Evolutionary conservation across 139 green algal species (phyloP).

Genomic region (Coelastrella sp.): DNA sequence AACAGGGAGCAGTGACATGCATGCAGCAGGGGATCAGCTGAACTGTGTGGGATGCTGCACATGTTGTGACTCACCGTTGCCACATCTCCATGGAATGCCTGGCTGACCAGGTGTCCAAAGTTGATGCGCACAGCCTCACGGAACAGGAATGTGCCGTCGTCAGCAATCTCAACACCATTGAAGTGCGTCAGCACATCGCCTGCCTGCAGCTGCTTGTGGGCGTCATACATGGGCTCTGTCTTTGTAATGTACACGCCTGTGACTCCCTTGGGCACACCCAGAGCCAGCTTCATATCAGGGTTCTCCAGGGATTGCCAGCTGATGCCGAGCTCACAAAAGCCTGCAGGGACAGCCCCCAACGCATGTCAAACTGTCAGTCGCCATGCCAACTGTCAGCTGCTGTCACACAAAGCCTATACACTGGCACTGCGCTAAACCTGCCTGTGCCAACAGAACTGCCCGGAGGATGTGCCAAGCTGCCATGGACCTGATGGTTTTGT

Average conservation of each 20-base stretch:
- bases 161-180: constrained; percentile 55
- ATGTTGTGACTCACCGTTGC: constrained; percentile 26
- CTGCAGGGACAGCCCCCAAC: constrained; percentile 18
- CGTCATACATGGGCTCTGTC: constrained; percentile 57
- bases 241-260: constrained; percentile 63
- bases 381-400: too few relatives aligned
- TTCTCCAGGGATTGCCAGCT: constrained; percentile 93
- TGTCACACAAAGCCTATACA: too few relatives aligned
- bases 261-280: constrained; percentile 63
- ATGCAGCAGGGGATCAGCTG: background rate
- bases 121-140: constrained; percentile 58
- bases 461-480: too few relatives aligned
- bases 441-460: background rate
- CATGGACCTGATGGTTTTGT: too few relatives aligned
- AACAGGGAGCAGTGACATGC: background rate
- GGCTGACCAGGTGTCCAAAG: constrained; percentile 61
- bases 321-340: constrained; percentile 86
- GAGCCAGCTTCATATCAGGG: constrained; percentile 66
- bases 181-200: constrained; percentile 65
- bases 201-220: constrained; percentile 23
- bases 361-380: too few relatives aligned
- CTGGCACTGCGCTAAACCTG: too few relatives aligned
- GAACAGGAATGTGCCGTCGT: constrained; percentile 60
- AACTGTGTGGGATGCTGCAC: background rate
- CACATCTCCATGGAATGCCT: constrained; percentile 58